Percentiles rank a stretch among this genome's conserved stretches.
phyloP scores from a whole-genome alignment of 495 filamentous ascomycete species.

The Daldinia loculata region DNA sequence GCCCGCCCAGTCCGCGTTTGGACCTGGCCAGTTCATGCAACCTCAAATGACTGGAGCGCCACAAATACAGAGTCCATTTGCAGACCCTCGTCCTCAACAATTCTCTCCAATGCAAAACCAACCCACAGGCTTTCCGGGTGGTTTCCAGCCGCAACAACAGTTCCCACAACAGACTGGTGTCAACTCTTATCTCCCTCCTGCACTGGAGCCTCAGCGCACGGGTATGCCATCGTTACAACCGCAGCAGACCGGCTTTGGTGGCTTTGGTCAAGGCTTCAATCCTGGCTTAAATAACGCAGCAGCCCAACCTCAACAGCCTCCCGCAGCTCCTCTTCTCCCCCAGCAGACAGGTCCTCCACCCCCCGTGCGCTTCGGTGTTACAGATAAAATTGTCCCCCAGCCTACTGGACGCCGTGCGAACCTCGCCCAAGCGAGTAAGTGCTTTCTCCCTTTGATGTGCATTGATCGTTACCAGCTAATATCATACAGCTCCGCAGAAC shows the following conservation, averaged over 20 bases:
- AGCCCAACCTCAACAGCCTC: constrained; percentile 59
- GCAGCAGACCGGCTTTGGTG: constrained; percentile 66
- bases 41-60: constrained; percentile 54
- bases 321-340: constrained; percentile 66
- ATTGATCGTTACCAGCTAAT: constrained; percentile 10
- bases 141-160: constrained; percentile 54
- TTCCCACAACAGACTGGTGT: constrained; percentile 58
- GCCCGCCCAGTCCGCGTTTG: constrained; percentile 65
- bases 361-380: constrained; percentile 86
- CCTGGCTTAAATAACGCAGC: constrained; percentile 54
- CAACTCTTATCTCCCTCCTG: constrained; percentile 65
- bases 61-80: constrained; percentile 52
- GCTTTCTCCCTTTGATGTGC: neutral
- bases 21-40: constrained; percentile 60
- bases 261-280: constrained; percentile 57
- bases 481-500: constrained; percentile 78
- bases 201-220: constrained; percentile 64
- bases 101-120: constrained; percentile 71
- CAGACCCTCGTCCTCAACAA: constrained; percentile 64
- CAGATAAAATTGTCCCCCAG: constrained; percentile 85
- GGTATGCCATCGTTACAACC: constrained; percentile 54
- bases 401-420: constrained; percentile 91
- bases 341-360: constrained; percentile 96
- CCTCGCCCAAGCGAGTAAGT: constrained; percentile 93
- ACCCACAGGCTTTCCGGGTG: constrained; percentile 72